Base-by-base conservation (phyloP, 2,329 filamentous ascomycete species). In the Exophiala mesophila region DNA sequence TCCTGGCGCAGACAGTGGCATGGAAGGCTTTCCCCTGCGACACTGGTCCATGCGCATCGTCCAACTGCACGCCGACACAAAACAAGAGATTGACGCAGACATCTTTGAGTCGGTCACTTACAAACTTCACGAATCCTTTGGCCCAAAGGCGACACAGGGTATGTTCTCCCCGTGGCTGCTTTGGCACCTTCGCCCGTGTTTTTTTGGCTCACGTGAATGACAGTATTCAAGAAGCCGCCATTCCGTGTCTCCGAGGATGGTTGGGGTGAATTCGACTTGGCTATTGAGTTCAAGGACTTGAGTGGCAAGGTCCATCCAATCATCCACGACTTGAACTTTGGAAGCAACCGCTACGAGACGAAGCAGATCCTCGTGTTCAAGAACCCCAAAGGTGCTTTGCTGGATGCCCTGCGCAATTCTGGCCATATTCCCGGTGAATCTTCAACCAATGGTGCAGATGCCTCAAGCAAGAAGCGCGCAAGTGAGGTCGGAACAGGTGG, bases 251-350 rank as follows among this genome's bases (percentile, higher is more conserved):
- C 80, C 52, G 94, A 98, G 67, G 86, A 96, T 68, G 92, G 92
- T 55, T 98, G 92, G 92, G 92, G 92, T 59, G 92, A 97, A 69
- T 98, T 98, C 63, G 92, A 97, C 63, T 90, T 98, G 81, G 75
- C 73, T 35, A 92, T 97, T 59, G 80, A 85, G 49, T 76, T 94
- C 55, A 84, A 82, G 60, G 85, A 84, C 31, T 41, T 51, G 8
- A 81, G 84, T 20, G 88, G 92, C 66, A 96, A 96, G 73, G 90
- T 95, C 59, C 78, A 88, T 59, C 73, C 77, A 10, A 74, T 98
- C 52, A 69, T 74, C 37, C 92, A 98, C 65, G 92, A 98, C 61
- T 76, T 98, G 48, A 96, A 97, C 73, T 98, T 98, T 66, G 76
- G 79, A 55, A 76, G 82, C 54, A 74, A 82, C 48, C 77, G 77